Evolutionary conservation across 768 basidiomycete genomes (phyloP).

Genomic region (Polyporus arcularius): DNA sequence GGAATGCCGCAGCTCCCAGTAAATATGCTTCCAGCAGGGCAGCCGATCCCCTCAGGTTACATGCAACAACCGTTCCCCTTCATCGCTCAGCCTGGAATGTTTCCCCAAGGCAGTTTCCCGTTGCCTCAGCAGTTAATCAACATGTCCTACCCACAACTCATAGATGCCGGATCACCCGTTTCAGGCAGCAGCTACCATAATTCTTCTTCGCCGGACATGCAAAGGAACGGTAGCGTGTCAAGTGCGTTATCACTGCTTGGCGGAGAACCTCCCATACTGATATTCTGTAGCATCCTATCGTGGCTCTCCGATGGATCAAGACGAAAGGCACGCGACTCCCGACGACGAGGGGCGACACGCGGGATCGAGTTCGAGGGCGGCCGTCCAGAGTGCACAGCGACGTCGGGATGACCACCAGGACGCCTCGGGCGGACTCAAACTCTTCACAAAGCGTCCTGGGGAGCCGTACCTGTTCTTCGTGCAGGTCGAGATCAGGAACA

Average conservation of each 20-base stretch:
- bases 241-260: neutral
- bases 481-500: conserved; percentile 63
- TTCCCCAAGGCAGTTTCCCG: neutral
- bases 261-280: no score
- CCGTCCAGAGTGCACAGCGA: neutral
- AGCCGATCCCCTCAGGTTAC: neutral
- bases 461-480: conserved; percentile 58
- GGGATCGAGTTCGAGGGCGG: neutral
- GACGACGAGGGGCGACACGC: conserved; percentile 8
- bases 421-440: conserved; percentile 21
- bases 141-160: neutral
- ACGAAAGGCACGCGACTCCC: neutral
- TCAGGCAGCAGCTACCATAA: neutral
- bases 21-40: conserved; percentile 4
- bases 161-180: neutral
- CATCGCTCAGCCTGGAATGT: neutral
- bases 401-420: neutral
- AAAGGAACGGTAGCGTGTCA: conserved; percentile 1
- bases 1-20: conserved; percentile 1
- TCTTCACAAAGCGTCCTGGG: conserved; percentile 49
- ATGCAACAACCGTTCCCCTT: conserved; percentile 5
- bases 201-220: neutral
- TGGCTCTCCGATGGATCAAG: conserved; percentile 5
- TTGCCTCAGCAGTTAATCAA: conserved; percentile 1
- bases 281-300: neutral